These are phyloP conservation scores for Triticum monococcum DNA, from an alignment of 176 grass and related monocot species.

Conservation along the genomic window DNA sequence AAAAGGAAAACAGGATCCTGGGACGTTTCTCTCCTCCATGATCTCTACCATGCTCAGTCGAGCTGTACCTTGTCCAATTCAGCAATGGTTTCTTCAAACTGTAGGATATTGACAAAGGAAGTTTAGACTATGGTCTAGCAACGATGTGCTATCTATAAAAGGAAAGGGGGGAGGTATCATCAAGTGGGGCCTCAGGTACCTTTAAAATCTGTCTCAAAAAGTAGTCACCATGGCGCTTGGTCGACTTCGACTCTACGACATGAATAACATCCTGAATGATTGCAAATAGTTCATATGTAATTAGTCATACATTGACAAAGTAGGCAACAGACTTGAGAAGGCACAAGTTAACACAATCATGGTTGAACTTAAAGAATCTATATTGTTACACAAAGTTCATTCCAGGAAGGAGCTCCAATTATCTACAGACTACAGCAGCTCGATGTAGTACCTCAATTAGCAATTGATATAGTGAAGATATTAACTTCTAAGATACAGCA, in stretches of 20 bases:
- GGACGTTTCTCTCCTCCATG: background rate
- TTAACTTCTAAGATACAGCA: background rate
- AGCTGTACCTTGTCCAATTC: conserved; percentile 84
- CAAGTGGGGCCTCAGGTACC: conserved; percentile 32
- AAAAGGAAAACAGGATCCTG: background rate
- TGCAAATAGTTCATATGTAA: background rate
- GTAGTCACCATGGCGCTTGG: conserved; percentile 79
- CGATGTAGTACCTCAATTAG: background rate
- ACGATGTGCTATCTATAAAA: background rate
- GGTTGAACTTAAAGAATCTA: background rate
- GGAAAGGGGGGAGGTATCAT: background rate
- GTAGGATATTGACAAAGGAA: background rate
- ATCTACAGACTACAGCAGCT: background rate
- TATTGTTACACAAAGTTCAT: background rate
- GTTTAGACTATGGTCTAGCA: background rate
- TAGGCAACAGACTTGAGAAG: background rate
- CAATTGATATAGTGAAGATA: background rate
- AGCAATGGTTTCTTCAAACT: conserved; percentile 93
- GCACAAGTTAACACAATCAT: background rate
- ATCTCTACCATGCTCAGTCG: conserved; percentile 50
- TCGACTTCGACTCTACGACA: conserved; percentile 78
- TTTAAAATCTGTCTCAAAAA: conserved; percentile 98
- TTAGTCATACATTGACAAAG: background rate
- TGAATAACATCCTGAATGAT: conserved; percentile 71
- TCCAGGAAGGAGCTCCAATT: background rate